Base-by-base conservation (phyloP, 1,284 basidiomycete species). In the Inonotus hispidus region DNA sequence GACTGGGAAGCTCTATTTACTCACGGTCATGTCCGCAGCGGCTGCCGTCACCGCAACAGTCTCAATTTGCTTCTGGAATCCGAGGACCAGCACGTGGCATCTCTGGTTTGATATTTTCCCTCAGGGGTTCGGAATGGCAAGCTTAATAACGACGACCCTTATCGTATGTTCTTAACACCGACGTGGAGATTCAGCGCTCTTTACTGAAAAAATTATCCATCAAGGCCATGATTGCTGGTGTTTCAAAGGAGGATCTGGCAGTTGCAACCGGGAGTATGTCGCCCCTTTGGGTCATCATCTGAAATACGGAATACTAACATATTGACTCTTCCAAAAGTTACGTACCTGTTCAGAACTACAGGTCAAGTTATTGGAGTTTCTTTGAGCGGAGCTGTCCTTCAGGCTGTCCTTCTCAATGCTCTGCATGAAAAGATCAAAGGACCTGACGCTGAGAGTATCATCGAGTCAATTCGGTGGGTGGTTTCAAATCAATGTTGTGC, bases 351-450 rank as follows among this genome's bases (percentile, higher is more conserved):
- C 77, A 80, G 93, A 67, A 94, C 92, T 4, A 92, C 91, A 11
- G 93, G 93, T 14, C 93, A 95, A 75, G 93, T 94, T 21, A 80
- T 95, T 50, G 93, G 93, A 53, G 93, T 95, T 57, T 88, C 90
- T 67, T 75, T 95, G 50, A 88, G 89, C 64, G 91, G 91, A 35
- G 88, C 91, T 1, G 73, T 95, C 46, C 77, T 92, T 25, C 93
- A 95, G 74, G 82, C 83, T 3, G 79, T 93, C 35, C 79, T 95
- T 49, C 75, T 87, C 23, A 73, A 77, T 53, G 84, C 89, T 69
- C 75, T 95, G 61, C 82, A 82, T 58, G 75, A 80, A 65, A 80
- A 85, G 59, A 93, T 95, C 68, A 81, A 79, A n/a, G 92, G 89
- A 29, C 84, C 88, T 54, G 79, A 79, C 65, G 82, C 92, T 59